These are phyloP conservation scores for Phytopythium montanum DNA, from an alignment of 352 stramenopile genomes.

Conservation along the genomic window DNA sequence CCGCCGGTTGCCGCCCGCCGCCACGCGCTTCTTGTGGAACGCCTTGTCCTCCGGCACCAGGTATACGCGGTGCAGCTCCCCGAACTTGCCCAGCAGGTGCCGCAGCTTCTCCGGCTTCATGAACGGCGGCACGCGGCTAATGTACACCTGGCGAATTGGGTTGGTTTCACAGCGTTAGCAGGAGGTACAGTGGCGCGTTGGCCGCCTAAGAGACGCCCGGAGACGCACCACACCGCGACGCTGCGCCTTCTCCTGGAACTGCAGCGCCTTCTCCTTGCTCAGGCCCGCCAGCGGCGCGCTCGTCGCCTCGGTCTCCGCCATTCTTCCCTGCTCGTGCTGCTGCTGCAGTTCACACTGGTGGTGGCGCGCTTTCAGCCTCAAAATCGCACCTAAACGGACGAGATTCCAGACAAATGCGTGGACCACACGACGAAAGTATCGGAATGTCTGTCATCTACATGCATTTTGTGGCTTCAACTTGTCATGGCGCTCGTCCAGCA, in stretches of 20 bases:
- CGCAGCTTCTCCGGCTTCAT: slow-evolving; percentile 97
- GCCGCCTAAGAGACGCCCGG: too few relatives aligned
- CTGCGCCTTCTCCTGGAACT: slow-evolving; percentile 49
- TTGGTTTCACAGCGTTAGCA: not conserved
- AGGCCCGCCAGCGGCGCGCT: slow-evolving; percentile 26
- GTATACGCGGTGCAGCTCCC: slow-evolving; percentile 94
- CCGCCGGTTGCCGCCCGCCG: slow-evolving; percentile 87
- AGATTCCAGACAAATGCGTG: not conserved
- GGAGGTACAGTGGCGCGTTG: not conserved
- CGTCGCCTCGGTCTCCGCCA: slow-evolving; percentile 8
- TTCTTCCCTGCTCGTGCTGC: not conserved
- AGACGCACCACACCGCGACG: slow-evolving; percentile 41
- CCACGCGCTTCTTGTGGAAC: slow-evolving; percentile 87
- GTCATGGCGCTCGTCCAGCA: too few relatives aligned
- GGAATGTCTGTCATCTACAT: not conserved
- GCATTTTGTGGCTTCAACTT: not conserved
- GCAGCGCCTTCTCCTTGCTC: slow-evolving; percentile 41
- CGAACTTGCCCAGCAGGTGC: slow-evolving; percentile 90
- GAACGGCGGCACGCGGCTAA: slow-evolving; percentile 94
- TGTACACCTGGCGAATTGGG: slow-evolving; percentile 71
- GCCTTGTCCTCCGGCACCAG: slow-evolving; percentile 95
- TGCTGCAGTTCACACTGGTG: not conserved
- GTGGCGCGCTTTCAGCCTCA: not conserved
- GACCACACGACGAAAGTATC: not conserved
- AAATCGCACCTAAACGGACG: slow-evolving; percentile 2